phyloP scores from a whole-genome alignment of 805 yeast species.

The Vanderwaltozyma yarrowii region DNA sequence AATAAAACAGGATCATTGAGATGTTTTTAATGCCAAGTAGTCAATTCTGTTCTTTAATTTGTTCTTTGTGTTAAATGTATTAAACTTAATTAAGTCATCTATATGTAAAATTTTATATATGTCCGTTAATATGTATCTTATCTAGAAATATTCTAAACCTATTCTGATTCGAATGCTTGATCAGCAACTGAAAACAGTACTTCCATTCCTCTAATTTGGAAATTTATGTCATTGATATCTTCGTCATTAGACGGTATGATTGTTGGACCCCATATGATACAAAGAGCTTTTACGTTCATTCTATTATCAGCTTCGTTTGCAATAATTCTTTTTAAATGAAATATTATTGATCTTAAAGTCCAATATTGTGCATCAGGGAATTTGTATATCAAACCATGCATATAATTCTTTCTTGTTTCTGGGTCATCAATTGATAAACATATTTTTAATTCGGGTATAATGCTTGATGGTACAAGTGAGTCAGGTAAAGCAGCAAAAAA shows the following conservation, averaged over 20 bases:
- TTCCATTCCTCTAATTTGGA: constrained; percentile 70
- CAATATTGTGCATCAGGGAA: constrained; percentile 93
- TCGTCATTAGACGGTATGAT: constrained; percentile 59
- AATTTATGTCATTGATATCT: constrained; percentile 63
- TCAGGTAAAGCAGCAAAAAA: constrained; percentile 83
- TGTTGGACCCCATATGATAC: constrained; percentile 94
- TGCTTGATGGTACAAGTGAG: constrained; percentile 21
- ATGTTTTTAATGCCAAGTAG: background rate
- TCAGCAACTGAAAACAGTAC: constrained; percentile 75
- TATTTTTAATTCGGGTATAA: constrained; percentile 24
- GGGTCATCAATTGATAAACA: constrained; percentile 65
- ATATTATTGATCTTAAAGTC: constrained; percentile 72
- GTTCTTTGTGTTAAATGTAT: no score
- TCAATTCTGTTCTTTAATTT: no score
- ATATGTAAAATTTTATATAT: no score
- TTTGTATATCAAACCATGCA: constrained; percentile 81
- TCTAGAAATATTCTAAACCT: no score
- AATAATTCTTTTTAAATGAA: constrained; percentile 73
- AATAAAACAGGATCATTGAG: background rate
- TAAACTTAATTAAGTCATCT: no score
- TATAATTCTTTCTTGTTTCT: constrained; percentile 51
- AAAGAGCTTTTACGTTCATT: constrained; percentile 73
- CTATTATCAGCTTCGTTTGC: constrained; percentile 53
- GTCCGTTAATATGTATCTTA: background rate
- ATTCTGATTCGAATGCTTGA: constrained; percentile 64